Evolutionary conservation across 805 yeast species (phyloP).

Genomic region (Sungouiozyma ichnusensis): DNA sequence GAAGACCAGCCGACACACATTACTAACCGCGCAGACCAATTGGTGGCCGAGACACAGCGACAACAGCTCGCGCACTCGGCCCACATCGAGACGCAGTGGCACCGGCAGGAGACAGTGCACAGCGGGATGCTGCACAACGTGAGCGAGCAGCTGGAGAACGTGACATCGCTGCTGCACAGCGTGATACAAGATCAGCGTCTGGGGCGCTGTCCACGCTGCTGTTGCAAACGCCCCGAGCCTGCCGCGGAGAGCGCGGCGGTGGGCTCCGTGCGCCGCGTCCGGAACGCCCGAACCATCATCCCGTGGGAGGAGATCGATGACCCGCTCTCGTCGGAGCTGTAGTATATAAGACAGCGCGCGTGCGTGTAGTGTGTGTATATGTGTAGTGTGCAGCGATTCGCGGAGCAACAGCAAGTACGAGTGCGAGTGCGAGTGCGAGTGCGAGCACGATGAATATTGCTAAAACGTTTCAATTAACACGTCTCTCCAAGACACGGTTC

Average conservation of each 20-base stretch:
- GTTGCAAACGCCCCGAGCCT: background rate
- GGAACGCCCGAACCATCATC: slow-evolving; percentile 15
- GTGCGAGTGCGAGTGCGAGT: background rate
- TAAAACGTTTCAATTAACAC: slow-evolving; percentile 14
- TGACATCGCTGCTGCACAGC: background rate
- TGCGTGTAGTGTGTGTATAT: background rate
- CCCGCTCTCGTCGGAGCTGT: slow-evolving; percentile 5
- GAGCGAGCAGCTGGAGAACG: slow-evolving; percentile 1
- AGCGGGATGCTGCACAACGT: background rate
- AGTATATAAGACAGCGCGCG: background rate
- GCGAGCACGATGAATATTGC: slow-evolving; percentile 1
- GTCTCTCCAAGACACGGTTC: slow-evolving; percentile 14
- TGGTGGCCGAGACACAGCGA: background rate
- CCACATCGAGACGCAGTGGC: background rate
- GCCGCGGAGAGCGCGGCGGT: background rate
- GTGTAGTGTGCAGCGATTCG: background rate
- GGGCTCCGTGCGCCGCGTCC: background rate
- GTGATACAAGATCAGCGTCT: background rate
- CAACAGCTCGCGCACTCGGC: background rate
- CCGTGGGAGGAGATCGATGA: slow-evolving; percentile 23
- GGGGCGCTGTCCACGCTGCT: background rate
- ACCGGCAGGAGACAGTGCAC: background rate
- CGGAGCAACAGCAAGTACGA: background rate
- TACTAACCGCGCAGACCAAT: background rate
- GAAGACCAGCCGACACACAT: too few species aligned